A percentile compares a stretch with the other conserved stretches of the same genome.
These are phyloP conservation scores for Psidium friedrichsthalianum DNA, from an alignment of 345 rosid species.

Conservation along the genomic window DNA sequence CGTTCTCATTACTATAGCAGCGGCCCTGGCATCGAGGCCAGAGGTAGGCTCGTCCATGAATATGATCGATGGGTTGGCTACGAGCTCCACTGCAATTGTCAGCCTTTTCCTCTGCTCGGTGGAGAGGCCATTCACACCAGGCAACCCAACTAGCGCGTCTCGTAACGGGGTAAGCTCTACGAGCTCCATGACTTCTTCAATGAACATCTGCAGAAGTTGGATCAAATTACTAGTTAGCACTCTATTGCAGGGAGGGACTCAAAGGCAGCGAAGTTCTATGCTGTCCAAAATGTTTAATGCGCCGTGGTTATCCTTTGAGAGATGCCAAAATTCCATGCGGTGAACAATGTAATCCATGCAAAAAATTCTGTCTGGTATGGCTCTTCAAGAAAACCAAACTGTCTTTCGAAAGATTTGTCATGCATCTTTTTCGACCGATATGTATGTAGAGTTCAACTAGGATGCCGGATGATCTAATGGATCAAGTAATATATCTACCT, in stretches of 20 bases:
- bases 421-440: background rate
- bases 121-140: conserved; percentile 53
- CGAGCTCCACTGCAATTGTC: conserved; percentile 67
- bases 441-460: background rate
- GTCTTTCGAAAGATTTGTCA: background rate
- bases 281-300: background rate
- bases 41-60: conserved; percentile 82
- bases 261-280: background rate
- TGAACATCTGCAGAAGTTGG: conserved; percentile 30
- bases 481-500: conserved; percentile 19
- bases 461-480: background rate
- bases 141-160: conserved; percentile 55
- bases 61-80: conserved; percentile 67
- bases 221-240: background rate
- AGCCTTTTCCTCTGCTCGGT: conserved; percentile 66
- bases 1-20: conserved; percentile 70
- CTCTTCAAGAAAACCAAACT: background rate
- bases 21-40: conserved; percentile 73
- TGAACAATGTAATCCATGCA: background rate
- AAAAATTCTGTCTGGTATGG: background rate
- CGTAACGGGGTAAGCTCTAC: conserved; percentile 45
- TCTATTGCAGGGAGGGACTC: background rate
- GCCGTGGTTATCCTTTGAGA: background rate
- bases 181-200: conserved; percentile 73
- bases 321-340: background rate